These are phyloP conservation scores for Rubus idaeus DNA, from an alignment of 306 rosid genomes.

Conservation along the genomic window DNA sequence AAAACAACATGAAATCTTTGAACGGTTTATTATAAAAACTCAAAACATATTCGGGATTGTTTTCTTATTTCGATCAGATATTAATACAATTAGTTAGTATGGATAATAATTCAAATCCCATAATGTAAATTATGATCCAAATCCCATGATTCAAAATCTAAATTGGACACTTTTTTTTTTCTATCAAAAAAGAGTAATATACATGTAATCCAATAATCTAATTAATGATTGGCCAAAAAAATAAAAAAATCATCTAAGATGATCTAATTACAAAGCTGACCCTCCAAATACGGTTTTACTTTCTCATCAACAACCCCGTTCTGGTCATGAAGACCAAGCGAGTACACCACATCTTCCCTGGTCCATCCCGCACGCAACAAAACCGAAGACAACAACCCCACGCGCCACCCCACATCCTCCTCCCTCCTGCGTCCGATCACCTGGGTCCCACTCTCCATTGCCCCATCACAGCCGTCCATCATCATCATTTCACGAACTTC, in stretches of 20 bases:
- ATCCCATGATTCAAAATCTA: neutral
- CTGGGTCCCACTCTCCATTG: neutral
- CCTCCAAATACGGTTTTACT: neutral
- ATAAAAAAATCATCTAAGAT: neutral
- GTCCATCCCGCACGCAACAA: slow-evolving; percentile 90
- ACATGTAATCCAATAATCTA: neutral
- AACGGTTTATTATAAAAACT: no score
- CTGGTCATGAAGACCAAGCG: slow-evolving; percentile 45
- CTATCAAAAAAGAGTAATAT: neutral
- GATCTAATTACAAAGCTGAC: neutral
- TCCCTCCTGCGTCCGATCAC: neutral
- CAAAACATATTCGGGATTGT: no score
- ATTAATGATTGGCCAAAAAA: neutral
- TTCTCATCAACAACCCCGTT: neutral
- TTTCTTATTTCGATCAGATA: no score
- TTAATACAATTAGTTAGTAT: neutral
- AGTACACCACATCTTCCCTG: slow-evolving; percentile 68
- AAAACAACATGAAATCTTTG: no score
- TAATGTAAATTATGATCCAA: neutral
- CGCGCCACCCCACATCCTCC: slow-evolving; percentile 40
- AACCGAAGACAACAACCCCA: slow-evolving; percentile 34
- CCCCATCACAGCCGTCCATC: slow-evolving; percentile 42
- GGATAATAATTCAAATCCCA: neutral
- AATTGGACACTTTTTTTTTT: neutral
- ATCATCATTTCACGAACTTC: slow-evolving; percentile 81